phyloP scores from a whole-genome alignment of 768 basidiomycete species.

The Boletus speciosus region DNA sequence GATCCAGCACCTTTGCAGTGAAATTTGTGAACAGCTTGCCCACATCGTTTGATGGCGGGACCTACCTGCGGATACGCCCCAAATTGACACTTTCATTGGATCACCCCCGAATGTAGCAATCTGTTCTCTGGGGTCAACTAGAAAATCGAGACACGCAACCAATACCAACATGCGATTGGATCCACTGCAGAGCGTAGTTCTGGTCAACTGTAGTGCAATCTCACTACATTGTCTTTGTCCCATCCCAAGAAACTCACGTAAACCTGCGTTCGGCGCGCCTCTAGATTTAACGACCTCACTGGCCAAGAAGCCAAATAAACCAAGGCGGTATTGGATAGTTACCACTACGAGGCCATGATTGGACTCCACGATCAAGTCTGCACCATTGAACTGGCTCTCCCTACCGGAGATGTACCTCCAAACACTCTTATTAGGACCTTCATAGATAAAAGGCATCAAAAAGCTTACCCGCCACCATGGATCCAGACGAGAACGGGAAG shows the following conservation, averaged over 20 bases:
- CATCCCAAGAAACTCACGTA: slow-evolving; percentile 1
- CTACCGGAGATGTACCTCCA: not conserved
- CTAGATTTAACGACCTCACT: not conserved
- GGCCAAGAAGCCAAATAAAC: slow-evolving; percentile 7
- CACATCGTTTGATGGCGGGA: not conserved
- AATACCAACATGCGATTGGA: slow-evolving; percentile 3
- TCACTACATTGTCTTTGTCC: not conserved
- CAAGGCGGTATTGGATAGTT: slow-evolving; percentile 9
- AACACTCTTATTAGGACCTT: not conserved
- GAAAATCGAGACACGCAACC: not conserved
- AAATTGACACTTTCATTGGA: slow-evolving; percentile 1
- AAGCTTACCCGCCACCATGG: slow-evolving; percentile 5
- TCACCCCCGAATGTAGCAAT: slow-evolving; percentile 5
- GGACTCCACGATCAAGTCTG: slow-evolving; percentile 6
- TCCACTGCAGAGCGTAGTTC: slow-evolving; percentile 3
- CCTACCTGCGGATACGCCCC: slow-evolving; percentile 8
- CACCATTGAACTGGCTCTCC: not conserved
- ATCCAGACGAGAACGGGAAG: slow-evolving; percentile 10
- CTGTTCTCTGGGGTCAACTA: not conserved
- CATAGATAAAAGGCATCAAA: not conserved
- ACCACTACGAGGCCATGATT: slow-evolving; percentile 4
- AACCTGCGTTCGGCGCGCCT: slow-evolving; percentile 2
- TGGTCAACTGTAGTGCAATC: not conserved
- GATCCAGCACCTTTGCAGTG: slow-evolving; percentile 3
- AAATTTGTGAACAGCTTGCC: not conserved